Evolutionary conservation across 2,329 filamentous ascomycete species (phyloP).

Genomic region (Fusarium coffeatum): DNA sequence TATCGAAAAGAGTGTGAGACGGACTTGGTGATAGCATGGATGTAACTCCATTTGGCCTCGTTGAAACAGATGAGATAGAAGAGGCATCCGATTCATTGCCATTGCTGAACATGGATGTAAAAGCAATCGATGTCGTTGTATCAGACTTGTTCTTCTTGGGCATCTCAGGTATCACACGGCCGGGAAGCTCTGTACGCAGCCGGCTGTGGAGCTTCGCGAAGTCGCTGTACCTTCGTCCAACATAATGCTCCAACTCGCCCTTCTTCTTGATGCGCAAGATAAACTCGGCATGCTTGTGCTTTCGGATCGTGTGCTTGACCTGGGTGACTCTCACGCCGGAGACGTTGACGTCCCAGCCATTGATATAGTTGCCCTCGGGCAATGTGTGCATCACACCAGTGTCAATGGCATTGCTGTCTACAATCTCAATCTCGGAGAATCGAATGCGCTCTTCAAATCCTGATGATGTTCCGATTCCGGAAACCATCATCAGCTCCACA

Average conservation of each 20-base stretch:
- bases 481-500: constrained; percentile 99
- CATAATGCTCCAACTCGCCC: constrained; percentile 79
- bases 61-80: constrained; percentile 84
- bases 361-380: constrained; percentile 90
- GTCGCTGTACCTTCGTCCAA: constrained; percentile 89
- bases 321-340: constrained; percentile 85
- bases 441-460: constrained; percentile 97
- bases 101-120: constrained; percentile 66
- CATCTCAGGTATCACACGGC: constrained; percentile 86
- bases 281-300: constrained; percentile 96
- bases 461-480: constrained; percentile 92
- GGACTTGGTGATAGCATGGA: constrained; percentile 48
- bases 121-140: constrained; percentile 69
- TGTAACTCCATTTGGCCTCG: constrained; percentile 55
- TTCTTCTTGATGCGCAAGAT: constrained; percentile 85
- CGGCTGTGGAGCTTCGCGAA: constrained; percentile 84
- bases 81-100: constrained; percentile 79
- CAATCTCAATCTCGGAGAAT: constrained; percentile 96
- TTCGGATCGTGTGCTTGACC: constrained; percentile 85
- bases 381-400: constrained; percentile 87
- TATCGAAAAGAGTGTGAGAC: not conserved
- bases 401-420: constrained; percentile 92
- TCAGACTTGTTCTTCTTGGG: constrained; percentile 92
- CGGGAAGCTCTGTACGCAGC: constrained; percentile 86
- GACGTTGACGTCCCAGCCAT: constrained; percentile 95